Conservation (phyloP, 2,329 filamentous ascomycete species). For the Leptosphaerulina australis region DNA sequence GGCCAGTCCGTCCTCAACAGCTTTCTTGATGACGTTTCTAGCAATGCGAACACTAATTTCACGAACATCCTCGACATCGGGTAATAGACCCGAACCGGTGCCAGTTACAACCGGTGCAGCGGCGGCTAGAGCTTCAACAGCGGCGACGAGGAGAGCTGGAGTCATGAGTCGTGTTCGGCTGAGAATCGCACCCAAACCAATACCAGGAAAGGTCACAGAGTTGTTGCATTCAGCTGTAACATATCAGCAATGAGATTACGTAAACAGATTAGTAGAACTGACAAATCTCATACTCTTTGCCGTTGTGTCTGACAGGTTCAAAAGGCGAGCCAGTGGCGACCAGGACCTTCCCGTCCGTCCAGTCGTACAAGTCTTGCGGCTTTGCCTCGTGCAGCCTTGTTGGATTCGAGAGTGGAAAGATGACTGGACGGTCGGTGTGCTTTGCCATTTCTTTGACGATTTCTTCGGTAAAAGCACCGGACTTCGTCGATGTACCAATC, state of each 20-base stretch:
- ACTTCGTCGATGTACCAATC: conserved; percentile 81
- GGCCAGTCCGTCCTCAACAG: conserved; percentile 71
- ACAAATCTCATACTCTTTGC: conserved; percentile 62
- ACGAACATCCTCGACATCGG: conserved; percentile 75
- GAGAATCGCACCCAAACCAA: conserved; percentile 79
- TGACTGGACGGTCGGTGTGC: conserved; percentile 77
- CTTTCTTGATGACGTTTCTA: conserved; percentile 72
- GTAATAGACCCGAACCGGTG: conserved; percentile 68
- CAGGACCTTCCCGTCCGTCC: conserved; percentile 78
- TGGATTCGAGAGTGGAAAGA: conserved; percentile 86
- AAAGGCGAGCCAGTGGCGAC: conserved; percentile 87
- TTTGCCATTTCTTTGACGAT: conserved; percentile 76
- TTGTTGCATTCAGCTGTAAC: conserved; percentile 82
- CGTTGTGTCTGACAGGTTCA: conserved; percentile 68
- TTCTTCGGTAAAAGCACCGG: conserved; percentile 75
- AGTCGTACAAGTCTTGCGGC: conserved; percentile 74
- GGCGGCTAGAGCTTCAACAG: conserved; percentile 73
- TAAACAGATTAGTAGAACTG: conserved; percentile 40
- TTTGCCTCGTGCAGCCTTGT: conserved; percentile 82
- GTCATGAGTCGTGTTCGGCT: conserved; percentile 70
- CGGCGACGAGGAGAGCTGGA: conserved; percentile 81
- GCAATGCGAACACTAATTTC: conserved; percentile 80
- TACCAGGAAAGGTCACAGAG: conserved; percentile 82
- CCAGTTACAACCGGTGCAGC: conserved; percentile 73
- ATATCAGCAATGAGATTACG: conserved; percentile 8